Conservation (phyloP, 495 filamentous ascomycete genomes). For the Usnea hakonensis region DNA sequence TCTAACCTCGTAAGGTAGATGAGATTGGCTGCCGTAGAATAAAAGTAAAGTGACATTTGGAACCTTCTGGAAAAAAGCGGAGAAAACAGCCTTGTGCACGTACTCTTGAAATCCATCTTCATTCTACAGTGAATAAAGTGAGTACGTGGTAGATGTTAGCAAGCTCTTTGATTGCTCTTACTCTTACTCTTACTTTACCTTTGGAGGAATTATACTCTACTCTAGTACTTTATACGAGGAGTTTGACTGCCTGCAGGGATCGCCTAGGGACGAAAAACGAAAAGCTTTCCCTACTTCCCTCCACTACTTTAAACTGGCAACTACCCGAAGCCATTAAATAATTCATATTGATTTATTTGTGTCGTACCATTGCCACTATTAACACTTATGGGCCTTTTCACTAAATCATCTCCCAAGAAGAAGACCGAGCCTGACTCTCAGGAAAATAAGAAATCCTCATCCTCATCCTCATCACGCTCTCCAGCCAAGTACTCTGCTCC, state of each 20-base stretch:
- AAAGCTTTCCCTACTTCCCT: neutral
- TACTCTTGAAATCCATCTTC: neutral
- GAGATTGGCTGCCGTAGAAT: neutral
- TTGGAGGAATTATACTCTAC: no score
- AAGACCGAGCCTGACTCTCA: constrained; percentile 17
- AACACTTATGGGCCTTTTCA: constrained; percentile 34
- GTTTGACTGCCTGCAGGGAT: constrained; percentile 4
- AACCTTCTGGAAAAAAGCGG: constrained; percentile 3
- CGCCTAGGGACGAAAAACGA: constrained; percentile 11
- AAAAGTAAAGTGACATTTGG: neutral
- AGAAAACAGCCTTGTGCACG: neutral
- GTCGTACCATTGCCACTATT: constrained; percentile 22
- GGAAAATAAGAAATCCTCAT: constrained; percentile 17
- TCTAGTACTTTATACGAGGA: no score
- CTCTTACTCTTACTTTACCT: neutral
- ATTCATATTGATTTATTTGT: no score
- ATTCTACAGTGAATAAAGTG: no score
- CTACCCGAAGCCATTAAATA: no score
- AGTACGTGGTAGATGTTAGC: no score
- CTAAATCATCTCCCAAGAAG: constrained; percentile 30
- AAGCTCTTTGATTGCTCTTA: no score
- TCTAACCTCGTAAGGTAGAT: neutral
- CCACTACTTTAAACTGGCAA: no score
- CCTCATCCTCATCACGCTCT: constrained; percentile 8
- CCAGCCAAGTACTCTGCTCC: constrained; percentile 16